phyloP scores from a whole-genome alignment of 2,329 filamentous ascomycete genomes.

The Nothophaeocryptopus gaeumannii region DNA sequence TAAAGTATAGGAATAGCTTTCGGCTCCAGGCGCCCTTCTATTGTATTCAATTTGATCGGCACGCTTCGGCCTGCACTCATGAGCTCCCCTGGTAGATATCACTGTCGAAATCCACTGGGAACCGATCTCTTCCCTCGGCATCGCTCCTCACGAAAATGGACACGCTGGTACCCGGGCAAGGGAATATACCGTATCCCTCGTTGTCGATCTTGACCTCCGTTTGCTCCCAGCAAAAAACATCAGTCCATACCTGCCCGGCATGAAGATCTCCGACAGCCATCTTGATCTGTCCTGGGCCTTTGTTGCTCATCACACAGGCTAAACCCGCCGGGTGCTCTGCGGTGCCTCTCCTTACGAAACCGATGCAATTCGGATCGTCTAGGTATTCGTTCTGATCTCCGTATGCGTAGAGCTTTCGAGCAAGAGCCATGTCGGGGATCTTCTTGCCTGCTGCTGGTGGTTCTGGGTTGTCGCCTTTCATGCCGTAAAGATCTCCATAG shows the following conservation, averaged over 20 bases:
- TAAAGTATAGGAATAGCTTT: too few species aligned
- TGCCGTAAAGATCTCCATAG: constrained; percentile 66
- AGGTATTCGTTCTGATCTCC: constrained; percentile 64
- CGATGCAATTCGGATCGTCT: constrained; percentile 59
- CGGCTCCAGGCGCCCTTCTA: too few species aligned
- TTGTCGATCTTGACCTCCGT: constrained; percentile 58
- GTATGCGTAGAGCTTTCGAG: constrained; percentile 64
- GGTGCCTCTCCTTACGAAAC: constrained; percentile 56
- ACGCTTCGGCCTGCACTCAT: too few species aligned
- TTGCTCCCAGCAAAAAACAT: constrained; percentile 58
- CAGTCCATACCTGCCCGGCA: constrained; percentile 61
- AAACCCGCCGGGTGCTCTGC: constrained; percentile 50
- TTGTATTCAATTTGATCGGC: too few species aligned
- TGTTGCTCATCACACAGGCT: constrained; percentile 46
- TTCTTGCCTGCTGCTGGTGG: constrained; percentile 38
- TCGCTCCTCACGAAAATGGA: constrained; percentile 60
- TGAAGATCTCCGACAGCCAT: constrained; percentile 58
- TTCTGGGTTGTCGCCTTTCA: constrained; percentile 49
- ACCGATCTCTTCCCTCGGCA: constrained; percentile 53
- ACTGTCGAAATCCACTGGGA: constrained; percentile 36
- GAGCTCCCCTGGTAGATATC: constrained; percentile 17
- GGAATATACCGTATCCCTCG: constrained; percentile 59
- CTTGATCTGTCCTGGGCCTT: constrained; percentile 42
- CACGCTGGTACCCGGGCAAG: constrained; percentile 54
- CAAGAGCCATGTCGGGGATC: constrained; percentile 57